These are phyloP conservation scores for Meyerozyma athensensis DNA, from an alignment of 1,139 yeast genomes.

Conservation along the genomic window DNA sequence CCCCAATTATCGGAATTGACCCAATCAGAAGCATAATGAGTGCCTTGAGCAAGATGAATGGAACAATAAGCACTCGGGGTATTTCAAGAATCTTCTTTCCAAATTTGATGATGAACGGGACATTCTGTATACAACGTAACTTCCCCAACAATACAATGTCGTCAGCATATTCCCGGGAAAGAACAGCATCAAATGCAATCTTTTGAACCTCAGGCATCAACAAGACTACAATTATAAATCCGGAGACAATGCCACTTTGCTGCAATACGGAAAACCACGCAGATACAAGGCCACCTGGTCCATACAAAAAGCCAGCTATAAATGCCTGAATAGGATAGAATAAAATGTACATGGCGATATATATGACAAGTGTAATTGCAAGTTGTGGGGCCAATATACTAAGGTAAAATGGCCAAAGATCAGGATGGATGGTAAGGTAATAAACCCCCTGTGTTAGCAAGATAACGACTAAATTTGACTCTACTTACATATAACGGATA, in stretches of 20 bases:
- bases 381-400: conserved; percentile 45
- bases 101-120: conserved; percentile 25
- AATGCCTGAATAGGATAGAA: conserved; percentile 48
- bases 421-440: conserved; percentile 35
- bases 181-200: conserved; percentile 53
- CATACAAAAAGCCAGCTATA: conserved; percentile 44
- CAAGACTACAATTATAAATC: conserved; percentile 41
- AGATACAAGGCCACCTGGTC: conserved; percentile 50
- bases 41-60: conserved; percentile 24
- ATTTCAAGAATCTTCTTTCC: conserved; percentile 20
- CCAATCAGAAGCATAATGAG: conserved; percentile 33
- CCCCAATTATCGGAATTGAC: conserved; percentile 61
- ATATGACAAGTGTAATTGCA: conserved; percentile 24
- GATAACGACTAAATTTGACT: background rate
- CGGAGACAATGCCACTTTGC: conserved; percentile 42
- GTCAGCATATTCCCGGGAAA: conserved; percentile 46
- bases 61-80: conserved; percentile 22
- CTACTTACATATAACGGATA: conserved; percentile 26
- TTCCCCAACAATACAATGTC: conserved; percentile 46
- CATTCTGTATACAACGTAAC: conserved; percentile 33
- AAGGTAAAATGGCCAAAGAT: conserved; percentile 49
- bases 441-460: conserved; percentile 11
- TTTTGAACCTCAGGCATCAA: conserved; percentile 57
- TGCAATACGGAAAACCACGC: conserved; percentile 53
- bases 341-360: conserved; percentile 6